Percentiles rank a stretch among this genome's conserved stretches.
Evolutionary conservation across 768 basidiomycete species (phyloP).

Genomic region (Tricholoma bakamatsutake): DNA sequence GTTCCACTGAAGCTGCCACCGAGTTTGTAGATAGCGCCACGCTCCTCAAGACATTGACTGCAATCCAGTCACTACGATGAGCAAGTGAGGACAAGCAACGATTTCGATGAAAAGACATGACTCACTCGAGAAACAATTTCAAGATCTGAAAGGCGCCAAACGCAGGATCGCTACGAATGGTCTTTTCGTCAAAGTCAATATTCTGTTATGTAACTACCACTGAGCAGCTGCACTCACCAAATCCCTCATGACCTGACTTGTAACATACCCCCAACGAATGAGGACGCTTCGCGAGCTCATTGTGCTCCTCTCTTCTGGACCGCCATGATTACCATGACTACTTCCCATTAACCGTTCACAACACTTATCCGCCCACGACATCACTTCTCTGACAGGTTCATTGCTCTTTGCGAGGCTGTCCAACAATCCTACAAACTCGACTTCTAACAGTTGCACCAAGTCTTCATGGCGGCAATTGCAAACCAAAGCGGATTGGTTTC

Average conservation of each 20-base stretch:
- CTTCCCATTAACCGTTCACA: slow-evolving; percentile 78
- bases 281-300: slow-evolving; percentile 85
- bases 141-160: slow-evolving; percentile 91
- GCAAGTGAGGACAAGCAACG: neutral
- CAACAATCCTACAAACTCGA: slow-evolving; percentile 76
- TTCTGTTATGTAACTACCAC: slow-evolving; percentile 2
- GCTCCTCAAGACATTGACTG: slow-evolving; percentile 79
- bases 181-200: slow-evolving; percentile 37
- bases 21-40: slow-evolving; percentile 89
- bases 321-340: slow-evolving; percentile 45
- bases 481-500: slow-evolving; percentile 88
- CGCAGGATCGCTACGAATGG: slow-evolving; percentile 87
- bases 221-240: slow-evolving; percentile 45
- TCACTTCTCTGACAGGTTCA: slow-evolving; percentile 82
- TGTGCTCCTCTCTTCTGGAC: slow-evolving; percentile 66
- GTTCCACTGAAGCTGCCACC: slow-evolving; percentile 87
- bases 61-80: slow-evolving; percentile 78
- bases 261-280: slow-evolving; percentile 91
- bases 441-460: slow-evolving; percentile 76
- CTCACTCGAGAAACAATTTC: slow-evolving; percentile 87
- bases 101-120: slow-evolving; percentile 13
- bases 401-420: slow-evolving; percentile 64
- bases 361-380: slow-evolving; percentile 90
- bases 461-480: slow-evolving; percentile 93
- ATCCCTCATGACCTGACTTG: slow-evolving; percentile 89